Percentiles rank a stretch among this genome's conserved stretches.
Conservation (phyloP, 257 asterid species). For the Echites panduratus region DNA sequence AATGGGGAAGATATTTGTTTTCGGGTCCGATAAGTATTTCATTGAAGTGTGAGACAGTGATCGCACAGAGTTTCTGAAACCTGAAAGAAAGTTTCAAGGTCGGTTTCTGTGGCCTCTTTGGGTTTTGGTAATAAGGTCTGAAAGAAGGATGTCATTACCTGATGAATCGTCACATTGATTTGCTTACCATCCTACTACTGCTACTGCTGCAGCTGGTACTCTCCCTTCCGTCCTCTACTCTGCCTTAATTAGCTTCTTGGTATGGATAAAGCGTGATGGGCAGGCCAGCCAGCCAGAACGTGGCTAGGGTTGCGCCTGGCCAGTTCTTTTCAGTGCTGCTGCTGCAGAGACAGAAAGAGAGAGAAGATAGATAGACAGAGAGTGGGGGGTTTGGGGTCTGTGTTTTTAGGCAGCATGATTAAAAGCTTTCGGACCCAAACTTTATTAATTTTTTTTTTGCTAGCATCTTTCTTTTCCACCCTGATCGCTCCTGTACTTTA, state of each 20-base stretch:
- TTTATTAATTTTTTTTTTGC: background rate
- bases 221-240: too few relatives aligned
- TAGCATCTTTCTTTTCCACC: background rate
- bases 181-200: background rate
- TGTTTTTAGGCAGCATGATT: too few relatives aligned
- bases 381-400: too few relatives aligned
- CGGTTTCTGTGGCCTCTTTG: background rate
- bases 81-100: slow-evolving; percentile 1
- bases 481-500: slow-evolving; percentile 18
- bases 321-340: slow-evolving; percentile 13
- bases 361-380: background rate
- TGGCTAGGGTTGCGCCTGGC: slow-evolving; percentile 17
- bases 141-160: background rate
- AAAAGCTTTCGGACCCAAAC: slow-evolving; percentile 4
- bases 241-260: background rate
- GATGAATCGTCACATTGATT: background rate
- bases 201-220: too few relatives aligned
- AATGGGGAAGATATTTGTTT: background rate
- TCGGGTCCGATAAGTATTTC: background rate
- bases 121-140: too few relatives aligned
- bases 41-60: slow-evolving; percentile 13
- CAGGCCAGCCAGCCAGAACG: slow-evolving; percentile 10
- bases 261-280: slow-evolving; percentile 1
- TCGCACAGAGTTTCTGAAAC: background rate
- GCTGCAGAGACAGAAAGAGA: background rate